A percentile compares a stretch with the other conserved stretches of the same genome.
Evolutionary conservation across 495 filamentous ascomycete genomes (phyloP).

Genomic region (Aspergillus affinis): DNA sequence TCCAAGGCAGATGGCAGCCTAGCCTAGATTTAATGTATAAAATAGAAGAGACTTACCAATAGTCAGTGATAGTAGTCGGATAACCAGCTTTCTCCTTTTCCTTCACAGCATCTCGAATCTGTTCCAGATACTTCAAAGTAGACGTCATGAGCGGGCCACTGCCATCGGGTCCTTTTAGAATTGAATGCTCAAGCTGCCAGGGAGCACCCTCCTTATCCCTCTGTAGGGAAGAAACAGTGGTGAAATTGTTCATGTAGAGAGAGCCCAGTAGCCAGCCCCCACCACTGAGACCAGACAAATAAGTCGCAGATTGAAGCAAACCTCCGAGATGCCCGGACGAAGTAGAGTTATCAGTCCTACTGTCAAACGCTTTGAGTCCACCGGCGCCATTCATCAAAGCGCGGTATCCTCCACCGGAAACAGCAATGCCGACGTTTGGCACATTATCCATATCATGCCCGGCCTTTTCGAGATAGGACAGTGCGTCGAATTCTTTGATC

Average conservation of each 20-base stretch:
- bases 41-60: conserved; percentile 54
- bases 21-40: too few relatives aligned
- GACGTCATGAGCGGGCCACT: conserved; percentile 50
- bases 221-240: conserved; percentile 61
- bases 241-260: conserved; percentile 91
- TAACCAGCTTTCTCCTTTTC: conserved; percentile 71
- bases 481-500: conserved; percentile 75
- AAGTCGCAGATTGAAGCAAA: conserved; percentile 79
- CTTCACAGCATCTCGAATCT: conserved; percentile 61
- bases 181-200: conserved; percentile 79
- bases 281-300: conserved; percentile 81
- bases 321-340: conserved; percentile 74
- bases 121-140: conserved; percentile 63
- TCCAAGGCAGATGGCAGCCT: too few relatives aligned
- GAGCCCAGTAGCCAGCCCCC: conserved; percentile 87
- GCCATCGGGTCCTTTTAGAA: conserved; percentile 64
- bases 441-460: conserved; percentile 55
- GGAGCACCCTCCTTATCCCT: conserved; percentile 40
- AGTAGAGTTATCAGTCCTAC: conserved; percentile 65
- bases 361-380: conserved; percentile 80
- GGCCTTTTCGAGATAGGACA: conserved; percentile 61
- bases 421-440: conserved; percentile 60
- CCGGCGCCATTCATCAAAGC: conserved; percentile 90
- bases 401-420: conserved; percentile 75
- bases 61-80: conserved; percentile 79